These are phyloP conservation scores for Moesziomyces sp. DNA, from an alignment of 1,284 basidiomycete species.

Conservation along the genomic window DNA sequence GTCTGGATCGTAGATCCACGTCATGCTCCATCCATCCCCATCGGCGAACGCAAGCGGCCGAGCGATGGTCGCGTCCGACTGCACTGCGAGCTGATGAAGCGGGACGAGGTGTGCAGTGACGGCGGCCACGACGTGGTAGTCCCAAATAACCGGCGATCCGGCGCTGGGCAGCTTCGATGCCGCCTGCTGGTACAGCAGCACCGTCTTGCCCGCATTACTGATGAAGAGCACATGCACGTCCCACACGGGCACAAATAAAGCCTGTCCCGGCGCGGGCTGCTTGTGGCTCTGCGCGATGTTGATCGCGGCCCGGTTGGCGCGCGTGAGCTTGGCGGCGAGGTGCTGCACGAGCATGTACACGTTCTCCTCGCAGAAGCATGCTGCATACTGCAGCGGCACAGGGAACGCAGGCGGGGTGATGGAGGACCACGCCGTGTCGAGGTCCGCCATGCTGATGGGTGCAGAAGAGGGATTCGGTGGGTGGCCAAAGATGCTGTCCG, in stretches of 20 bases:
- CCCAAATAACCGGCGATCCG: slow-evolving; percentile 52
- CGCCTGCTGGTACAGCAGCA: slow-evolving; percentile 45
- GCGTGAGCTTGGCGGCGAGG: slow-evolving; percentile 5
- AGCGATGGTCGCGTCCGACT: background rate
- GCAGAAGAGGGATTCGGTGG: background rate
- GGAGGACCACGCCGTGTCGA: slow-evolving; percentile 6
- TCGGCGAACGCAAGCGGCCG: background rate
- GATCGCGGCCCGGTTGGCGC: slow-evolving; percentile 5
- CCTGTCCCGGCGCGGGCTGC: background rate
- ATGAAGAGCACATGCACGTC: slow-evolving; percentile 42
- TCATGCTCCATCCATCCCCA: background rate
- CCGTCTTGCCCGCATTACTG: slow-evolving; percentile 35
- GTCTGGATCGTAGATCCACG: slow-evolving; percentile 57
- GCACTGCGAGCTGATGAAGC: background rate
- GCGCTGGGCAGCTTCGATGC: slow-evolving; percentile 23
- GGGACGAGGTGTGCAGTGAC: slow-evolving; percentile 29
- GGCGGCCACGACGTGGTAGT: slow-evolving; percentile 53
- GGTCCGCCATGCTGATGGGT: background rate
- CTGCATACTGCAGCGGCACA: slow-evolving; percentile 5
- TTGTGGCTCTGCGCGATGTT: slow-evolving; percentile 9
- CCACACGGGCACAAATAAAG: slow-evolving; percentile 27
- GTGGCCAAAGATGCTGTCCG: background rate
- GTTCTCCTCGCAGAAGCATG: slow-evolving; percentile 61
- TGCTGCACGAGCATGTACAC: slow-evolving; percentile 34
- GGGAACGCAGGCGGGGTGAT: slow-evolving; percentile 28